Evolutionary conservation across 1,139 yeast species (phyloP).

Genomic region (Magnusiomyces fungicola): DNA sequence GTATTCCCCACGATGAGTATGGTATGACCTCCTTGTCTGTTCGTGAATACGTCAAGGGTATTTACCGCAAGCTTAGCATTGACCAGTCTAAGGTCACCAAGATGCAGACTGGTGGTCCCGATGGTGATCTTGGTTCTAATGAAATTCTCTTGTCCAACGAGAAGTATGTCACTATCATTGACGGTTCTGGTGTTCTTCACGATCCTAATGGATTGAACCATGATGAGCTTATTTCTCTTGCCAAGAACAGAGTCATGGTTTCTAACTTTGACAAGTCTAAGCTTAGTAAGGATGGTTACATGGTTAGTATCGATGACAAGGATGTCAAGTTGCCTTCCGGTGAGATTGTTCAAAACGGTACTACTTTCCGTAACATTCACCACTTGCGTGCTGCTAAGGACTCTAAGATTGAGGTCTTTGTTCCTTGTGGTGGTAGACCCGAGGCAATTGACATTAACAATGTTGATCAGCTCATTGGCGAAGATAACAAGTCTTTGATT

Average conservation of each 20-base stretch:
- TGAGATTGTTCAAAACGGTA: slow-evolving; percentile 67
- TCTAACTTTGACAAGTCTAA: slow-evolving; percentile 58
- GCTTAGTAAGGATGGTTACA: slow-evolving; percentile 68
- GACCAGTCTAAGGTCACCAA: slow-evolving; percentile 57
- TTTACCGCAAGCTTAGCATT: slow-evolving; percentile 70
- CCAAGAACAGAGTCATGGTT: slow-evolving; percentile 70
- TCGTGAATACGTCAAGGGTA: slow-evolving; percentile 83
- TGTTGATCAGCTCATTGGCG: slow-evolving; percentile 65
- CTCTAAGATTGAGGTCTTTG: slow-evolving; percentile 68
- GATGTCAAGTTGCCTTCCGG: slow-evolving; percentile 78
- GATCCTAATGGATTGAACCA: slow-evolving; percentile 89
- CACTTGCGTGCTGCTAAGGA: slow-evolving; percentile 60
- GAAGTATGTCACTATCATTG: slow-evolving; percentile 80
- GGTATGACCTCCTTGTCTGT: slow-evolving; percentile 98
- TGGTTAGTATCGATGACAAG: slow-evolving; percentile 79
- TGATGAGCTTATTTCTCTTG: slow-evolving; percentile 68
- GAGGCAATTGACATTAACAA: slow-evolving; percentile 88
- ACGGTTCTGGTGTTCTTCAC: slow-evolving; percentile 91
- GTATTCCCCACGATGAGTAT: slow-evolving; percentile 96
- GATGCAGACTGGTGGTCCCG: slow-evolving; percentile 98
- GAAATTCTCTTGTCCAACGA: slow-evolving; percentile 86
- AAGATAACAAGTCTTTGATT: slow-evolving; percentile 68
- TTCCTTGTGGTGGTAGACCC: slow-evolving; percentile 99
- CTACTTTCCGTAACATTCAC: slow-evolving; percentile 86
- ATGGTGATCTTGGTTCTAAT: slow-evolving; percentile 95